Evolutionary conservation across 768 basidiomycete species (phyloP).

Genomic region (Xerocomus brunneocitrinus): DNA sequence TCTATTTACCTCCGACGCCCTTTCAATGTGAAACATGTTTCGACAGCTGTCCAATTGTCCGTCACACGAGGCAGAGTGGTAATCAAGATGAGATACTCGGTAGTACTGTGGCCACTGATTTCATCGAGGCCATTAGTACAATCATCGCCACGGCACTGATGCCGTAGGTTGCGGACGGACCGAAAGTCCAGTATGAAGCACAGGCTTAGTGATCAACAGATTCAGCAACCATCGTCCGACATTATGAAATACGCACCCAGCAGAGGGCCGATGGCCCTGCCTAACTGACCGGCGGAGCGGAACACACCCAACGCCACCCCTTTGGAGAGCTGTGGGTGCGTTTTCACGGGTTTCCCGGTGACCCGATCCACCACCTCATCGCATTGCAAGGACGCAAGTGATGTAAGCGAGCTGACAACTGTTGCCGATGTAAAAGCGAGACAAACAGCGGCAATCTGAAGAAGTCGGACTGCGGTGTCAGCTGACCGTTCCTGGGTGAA

Average conservation of each 20-base stretch:
- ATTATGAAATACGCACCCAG: slow-evolving; percentile 51
- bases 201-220: slow-evolving; percentile 49
- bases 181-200: slow-evolving; percentile 85
- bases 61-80: not conserved
- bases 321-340: slow-evolving; percentile 70
- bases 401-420: slow-evolving; percentile 90
- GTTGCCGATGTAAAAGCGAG: slow-evolving; percentile 94
- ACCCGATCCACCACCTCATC: slow-evolving; percentile 63
- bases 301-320: slow-evolving; percentile 83
- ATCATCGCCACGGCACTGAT: slow-evolving; percentile 63
- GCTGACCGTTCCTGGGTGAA: slow-evolving; percentile 40
- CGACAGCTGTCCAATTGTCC: not conserved
- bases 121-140: slow-evolving; percentile 55
- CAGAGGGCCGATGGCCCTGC: slow-evolving; percentile 87
- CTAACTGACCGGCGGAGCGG: slow-evolving; percentile 91
- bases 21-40: slow-evolving; percentile 4
- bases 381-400: slow-evolving; percentile 86
- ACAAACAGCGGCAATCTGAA: slow-evolving; percentile 72
- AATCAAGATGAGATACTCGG: slow-evolving; percentile 9
- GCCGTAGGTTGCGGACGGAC: slow-evolving; percentile 72
- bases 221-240: slow-evolving; percentile 4
- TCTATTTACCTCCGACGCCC: not conserved
- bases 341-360: slow-evolving; percentile 50
- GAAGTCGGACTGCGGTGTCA: slow-evolving; percentile 43
- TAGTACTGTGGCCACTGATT: slow-evolving; percentile 32